Evolutionary conservation across 768 basidiomycete genomes (phyloP).

Genomic region (Termitomyces heimii): DNA sequence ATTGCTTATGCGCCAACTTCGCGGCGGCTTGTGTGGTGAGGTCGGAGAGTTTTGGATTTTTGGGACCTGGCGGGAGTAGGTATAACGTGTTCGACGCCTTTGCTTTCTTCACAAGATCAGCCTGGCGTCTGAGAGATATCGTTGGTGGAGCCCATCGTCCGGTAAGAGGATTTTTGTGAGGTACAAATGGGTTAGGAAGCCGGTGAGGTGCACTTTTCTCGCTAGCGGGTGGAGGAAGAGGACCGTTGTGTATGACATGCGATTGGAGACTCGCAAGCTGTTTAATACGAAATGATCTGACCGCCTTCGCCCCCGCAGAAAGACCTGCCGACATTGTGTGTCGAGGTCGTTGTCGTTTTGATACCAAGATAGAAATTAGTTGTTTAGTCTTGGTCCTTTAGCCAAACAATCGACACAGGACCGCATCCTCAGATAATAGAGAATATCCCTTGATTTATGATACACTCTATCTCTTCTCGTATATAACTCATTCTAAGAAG

Average conservation of each 20-base stretch:
- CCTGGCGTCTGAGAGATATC: conserved; percentile 73
- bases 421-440: too few relatives aligned
- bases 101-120: conserved; percentile 72
- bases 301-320: conserved; percentile 15
- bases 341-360: not conserved
- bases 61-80: conserved; percentile 66
- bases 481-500: conserved; percentile 21
- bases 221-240: conserved; percentile 24
- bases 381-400: not conserved
- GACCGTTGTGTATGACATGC: conserved; percentile 31
- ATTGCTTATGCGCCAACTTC: not conserved
- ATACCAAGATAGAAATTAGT: not conserved
- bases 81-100: conserved; percentile 44
- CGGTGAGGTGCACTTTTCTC: conserved; percentile 15
- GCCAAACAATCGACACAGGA: too few relatives aligned
- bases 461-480: not conserved
- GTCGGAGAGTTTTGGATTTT: conserved; percentile 23
- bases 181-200: conserved; percentile 67
- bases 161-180: conserved; percentile 50
- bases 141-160: conserved; percentile 65
- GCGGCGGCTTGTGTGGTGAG: not conserved
- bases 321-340: conserved; percentile 9
- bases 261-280: conserved; percentile 29
- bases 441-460: not conserved
- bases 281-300: conserved; percentile 40